phyloP scores from a whole-genome alignment of 2,329 filamentous ascomycete species.

The Cytospora piceae region DNA sequence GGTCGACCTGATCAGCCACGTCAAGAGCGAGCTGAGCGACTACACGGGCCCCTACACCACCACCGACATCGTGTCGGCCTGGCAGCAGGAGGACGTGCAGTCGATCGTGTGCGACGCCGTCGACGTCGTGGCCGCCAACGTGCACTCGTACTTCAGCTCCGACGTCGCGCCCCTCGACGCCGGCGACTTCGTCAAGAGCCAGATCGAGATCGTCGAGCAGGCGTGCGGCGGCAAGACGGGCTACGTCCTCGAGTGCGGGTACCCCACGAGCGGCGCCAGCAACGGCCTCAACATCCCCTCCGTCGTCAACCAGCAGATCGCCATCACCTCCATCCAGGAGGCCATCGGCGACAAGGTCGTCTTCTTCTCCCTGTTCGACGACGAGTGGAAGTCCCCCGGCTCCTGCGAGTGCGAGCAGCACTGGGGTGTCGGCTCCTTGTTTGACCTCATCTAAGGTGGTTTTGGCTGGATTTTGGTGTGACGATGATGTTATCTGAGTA shows the following conservation, averaged over 20 bases:
- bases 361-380: conserved; percentile 82
- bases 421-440: conserved; percentile 70
- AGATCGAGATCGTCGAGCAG: conserved; percentile 71
- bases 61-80: conserved; percentile 81
- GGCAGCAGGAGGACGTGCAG: conserved; percentile 65
- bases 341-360: conserved; percentile 69
- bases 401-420: conserved; percentile 74
- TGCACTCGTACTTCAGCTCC: conserved; percentile 93
- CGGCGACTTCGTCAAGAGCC: conserved; percentile 73
- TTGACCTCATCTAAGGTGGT: conserved; percentile 36
- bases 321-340: conserved; percentile 72
- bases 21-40: conserved; percentile 65
- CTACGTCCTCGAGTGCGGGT: conserved; percentile 89
- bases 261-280: conserved; percentile 71
- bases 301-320: conserved; percentile 65
- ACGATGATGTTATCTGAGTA: not conserved
- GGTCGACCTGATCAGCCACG: conserved; percentile 68
- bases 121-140: conserved; percentile 82
- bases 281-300: conserved; percentile 77
- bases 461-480: not conserved
- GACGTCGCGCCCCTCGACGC: conserved; percentile 65
- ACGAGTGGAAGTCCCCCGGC: conserved; percentile 79
- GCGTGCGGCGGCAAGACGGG: conserved; percentile 74
- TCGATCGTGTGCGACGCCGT: conserved; percentile 70
- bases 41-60: conserved; percentile 81